Percentiles rank a stretch among this genome's conserved stretches.
Evolutionary conservation across 164 flowering plant genomes (phyloP).

Genomic region (Taxillus chinensis): DNA sequence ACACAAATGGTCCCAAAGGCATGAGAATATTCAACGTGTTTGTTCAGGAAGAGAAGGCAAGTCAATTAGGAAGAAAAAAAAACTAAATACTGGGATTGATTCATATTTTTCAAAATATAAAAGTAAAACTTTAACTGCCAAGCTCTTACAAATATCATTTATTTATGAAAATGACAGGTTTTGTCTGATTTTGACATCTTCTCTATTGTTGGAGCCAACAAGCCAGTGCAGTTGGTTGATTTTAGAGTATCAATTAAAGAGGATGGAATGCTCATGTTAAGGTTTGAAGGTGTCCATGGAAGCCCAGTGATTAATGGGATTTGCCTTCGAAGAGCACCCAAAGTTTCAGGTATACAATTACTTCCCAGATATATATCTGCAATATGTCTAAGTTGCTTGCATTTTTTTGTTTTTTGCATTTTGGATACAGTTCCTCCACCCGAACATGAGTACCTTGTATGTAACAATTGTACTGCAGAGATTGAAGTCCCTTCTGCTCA

Average conservation of each 20-base stretch:
- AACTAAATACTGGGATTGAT: no score
- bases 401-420: neutral
- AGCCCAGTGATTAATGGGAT: slow-evolving; percentile 69
- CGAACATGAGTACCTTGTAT: slow-evolving; percentile 29
- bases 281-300: slow-evolving; percentile 61
- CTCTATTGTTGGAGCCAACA: slow-evolving; percentile 69
- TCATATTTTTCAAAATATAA: no score
- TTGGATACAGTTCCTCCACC: slow-evolving; percentile 24
- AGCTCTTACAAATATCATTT: neutral
- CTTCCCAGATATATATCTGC: neutral
- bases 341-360: slow-evolving; percentile 28
- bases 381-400: neutral
- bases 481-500: slow-evolving; percentile 43
- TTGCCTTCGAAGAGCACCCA: slow-evolving; percentile 49
- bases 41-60: slow-evolving; percentile 76
- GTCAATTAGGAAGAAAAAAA: neutral
- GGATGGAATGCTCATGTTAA: slow-evolving; percentile 36
- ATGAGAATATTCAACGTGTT: slow-evolving; percentile 73
- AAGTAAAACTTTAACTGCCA: no score
- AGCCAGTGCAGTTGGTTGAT: slow-evolving; percentile 61
- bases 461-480: slow-evolving; percentile 50
- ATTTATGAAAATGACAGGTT: slow-evolving; percentile 29
- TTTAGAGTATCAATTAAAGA: slow-evolving; percentile 38
- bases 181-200: slow-evolving; percentile 58
- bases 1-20: slow-evolving; percentile 69